Percentiles rank a stretch among this genome's conserved stretches.
phyloP scores from a whole-genome alignment of 345 rosid species.

The Rhodamnia argentea region DNA sequence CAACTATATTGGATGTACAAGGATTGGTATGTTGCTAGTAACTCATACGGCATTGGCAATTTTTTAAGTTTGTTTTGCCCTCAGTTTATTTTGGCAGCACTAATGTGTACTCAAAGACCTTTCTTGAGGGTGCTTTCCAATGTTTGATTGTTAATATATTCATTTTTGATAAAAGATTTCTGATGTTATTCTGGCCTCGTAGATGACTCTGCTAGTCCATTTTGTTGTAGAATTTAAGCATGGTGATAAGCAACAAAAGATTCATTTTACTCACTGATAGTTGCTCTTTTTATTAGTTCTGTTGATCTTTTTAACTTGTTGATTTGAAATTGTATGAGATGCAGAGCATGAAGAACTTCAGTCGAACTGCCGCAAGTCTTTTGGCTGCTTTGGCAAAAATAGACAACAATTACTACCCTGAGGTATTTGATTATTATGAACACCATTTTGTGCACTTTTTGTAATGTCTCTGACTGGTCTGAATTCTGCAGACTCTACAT shows the following conservation, averaged over 20 bases:
- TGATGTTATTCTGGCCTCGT: neutral
- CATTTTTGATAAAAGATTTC: neutral
- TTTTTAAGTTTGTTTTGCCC: neutral
- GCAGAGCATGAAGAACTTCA: conserved; percentile 90
- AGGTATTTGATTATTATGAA: conserved; percentile 37
- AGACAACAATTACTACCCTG: conserved; percentile 90
- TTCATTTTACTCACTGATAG: neutral
- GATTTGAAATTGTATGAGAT: neutral
- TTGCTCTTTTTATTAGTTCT: neutral
- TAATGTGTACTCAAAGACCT: neutral
- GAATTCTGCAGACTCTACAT: conserved; percentile 61
- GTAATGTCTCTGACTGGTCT: conserved; percentile 2
- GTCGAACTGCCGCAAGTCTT: conserved; percentile 77
- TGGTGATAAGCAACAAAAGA: neutral
- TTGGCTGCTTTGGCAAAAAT: conserved; percentile 70
- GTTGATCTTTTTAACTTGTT: neutral
- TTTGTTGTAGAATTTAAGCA: neutral
- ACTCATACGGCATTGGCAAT: neutral
- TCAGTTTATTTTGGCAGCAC: neutral
- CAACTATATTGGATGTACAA: conserved; percentile 86
- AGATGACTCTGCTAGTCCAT: neutral
- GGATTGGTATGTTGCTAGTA: conserved; percentile 61
- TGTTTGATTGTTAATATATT: neutral
- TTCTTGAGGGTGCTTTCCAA: neutral
- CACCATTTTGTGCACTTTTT: neutral